Evolutionary conservation across 768 basidiomycete genomes (phyloP).

Genomic region (Amyloporia xantha): DNA sequence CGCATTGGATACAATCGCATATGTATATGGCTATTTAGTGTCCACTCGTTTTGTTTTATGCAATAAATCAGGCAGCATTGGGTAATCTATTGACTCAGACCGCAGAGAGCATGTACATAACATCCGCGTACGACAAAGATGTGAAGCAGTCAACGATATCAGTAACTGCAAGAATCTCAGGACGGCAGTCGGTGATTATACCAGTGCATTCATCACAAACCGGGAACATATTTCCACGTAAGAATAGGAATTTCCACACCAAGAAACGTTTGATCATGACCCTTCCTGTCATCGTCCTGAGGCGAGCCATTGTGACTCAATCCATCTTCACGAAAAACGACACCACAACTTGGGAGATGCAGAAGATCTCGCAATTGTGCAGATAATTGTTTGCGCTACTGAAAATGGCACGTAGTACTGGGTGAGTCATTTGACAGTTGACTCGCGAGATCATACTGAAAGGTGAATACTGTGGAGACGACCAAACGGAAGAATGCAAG

Average conservation of each 20-base stretch:
- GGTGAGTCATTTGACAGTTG: not conserved
- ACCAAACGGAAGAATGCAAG: not conserved
- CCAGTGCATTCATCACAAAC: not conserved
- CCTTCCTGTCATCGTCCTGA: not conserved
- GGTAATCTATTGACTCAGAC: not conserved
- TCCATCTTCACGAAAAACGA: conserved; percentile 16
- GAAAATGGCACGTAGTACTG: not conserved
- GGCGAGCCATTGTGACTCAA: not conserved
- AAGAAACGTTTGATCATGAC: not conserved
- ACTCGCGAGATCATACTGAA: too few species aligned
- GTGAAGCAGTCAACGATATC: not conserved
- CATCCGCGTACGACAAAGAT: not conserved
- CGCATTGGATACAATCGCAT: too few species aligned
- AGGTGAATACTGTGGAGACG: not conserved
- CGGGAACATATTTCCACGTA: not conserved
- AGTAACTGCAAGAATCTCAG: not conserved
- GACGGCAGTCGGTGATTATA: not conserved
- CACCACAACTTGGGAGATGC: conserved; percentile 23
- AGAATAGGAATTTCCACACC: not conserved
- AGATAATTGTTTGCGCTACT: conserved; percentile 27
- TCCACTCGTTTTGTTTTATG: too few species aligned
- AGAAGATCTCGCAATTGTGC: conserved; percentile 19
- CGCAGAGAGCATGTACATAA: not conserved
- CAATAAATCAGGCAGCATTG: too few species aligned
- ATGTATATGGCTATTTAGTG: too few species aligned